Evolutionary conservation across 139 green algal genomes (phyloP).

Genomic region (Tetradesmus obliquus): DNA sequence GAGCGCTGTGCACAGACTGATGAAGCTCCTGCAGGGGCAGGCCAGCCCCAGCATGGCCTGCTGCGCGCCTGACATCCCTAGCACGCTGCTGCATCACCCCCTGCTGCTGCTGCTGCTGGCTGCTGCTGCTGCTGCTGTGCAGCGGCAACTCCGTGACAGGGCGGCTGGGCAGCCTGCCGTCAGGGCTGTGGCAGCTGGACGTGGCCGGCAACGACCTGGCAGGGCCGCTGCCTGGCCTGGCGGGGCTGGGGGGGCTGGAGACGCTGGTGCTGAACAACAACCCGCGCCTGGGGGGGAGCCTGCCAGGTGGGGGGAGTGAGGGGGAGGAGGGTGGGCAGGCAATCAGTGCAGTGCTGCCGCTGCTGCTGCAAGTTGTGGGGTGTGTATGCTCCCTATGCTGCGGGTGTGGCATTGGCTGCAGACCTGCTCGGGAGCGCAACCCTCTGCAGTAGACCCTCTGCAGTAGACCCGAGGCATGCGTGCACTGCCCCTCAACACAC

Average conservation of each 20-base stretch:
- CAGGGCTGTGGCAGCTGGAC: not conserved
- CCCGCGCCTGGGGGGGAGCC: not conserved
- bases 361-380: not conserved
- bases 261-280: not conserved
- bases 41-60: no score
- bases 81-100: not conserved
- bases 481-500: not conserved
- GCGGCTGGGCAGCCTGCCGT: not conserved
- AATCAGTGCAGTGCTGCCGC: no score
- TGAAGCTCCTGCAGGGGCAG: not conserved
- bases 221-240: constrained; percentile 12
- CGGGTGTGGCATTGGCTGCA: not conserved
- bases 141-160: constrained; percentile 13
- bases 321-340: no score
- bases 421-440: not conserved
- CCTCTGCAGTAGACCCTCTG: no score
- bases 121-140: not conserved
- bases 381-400: not conserved
- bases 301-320: constrained; percentile 5
- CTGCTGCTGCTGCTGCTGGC: not conserved
- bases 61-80: not conserved
- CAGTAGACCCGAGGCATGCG: no score
- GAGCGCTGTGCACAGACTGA: no score
- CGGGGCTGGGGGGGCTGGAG: not conserved
- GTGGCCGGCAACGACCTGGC: not conserved